A percentile compares a stretch with the other conserved stretches of the same genome.
Conservation (phyloP, 148 eudicot genomes). For the Rhododendron ovatum region DNA sequence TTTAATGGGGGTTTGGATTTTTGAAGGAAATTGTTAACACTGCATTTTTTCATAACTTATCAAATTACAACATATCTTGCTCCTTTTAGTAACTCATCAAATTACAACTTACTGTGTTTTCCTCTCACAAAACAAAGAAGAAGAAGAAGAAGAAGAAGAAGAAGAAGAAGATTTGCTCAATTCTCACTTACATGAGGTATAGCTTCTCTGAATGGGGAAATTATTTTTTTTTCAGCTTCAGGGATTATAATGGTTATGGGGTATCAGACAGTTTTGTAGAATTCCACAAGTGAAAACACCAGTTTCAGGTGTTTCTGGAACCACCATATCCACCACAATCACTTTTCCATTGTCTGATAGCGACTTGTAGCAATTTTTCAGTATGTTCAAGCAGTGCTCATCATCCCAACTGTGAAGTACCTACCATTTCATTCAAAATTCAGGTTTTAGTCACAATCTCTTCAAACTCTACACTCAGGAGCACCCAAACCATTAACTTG, state of each 20-base stretch:
- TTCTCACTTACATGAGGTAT: background rate
- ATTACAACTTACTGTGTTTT: background rate
- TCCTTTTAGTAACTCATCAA: background rate
- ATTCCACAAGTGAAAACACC: constrained; percentile 16
- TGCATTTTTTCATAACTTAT: background rate
- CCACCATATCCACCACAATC: constrained; percentile 27
- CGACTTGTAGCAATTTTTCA: constrained; percentile 35
- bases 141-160: background rate
- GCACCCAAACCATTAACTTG: background rate
- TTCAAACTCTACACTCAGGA: background rate
- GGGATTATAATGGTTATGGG: background rate
- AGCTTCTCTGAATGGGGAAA: background rate
- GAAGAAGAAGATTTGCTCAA: background rate
- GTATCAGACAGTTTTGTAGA: background rate
- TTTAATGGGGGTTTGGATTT: background rate
- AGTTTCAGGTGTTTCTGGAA: constrained; percentile 24
- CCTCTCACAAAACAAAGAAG: background rate
- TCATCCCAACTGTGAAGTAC: constrained; percentile 47
- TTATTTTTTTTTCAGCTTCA: background rate
- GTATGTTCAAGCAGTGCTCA: constrained; percentile 34
- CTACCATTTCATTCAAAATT: constrained; percentile 23
- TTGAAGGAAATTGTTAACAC: background rate
- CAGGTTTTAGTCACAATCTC: background rate
- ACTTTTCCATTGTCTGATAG: constrained; percentile 33
- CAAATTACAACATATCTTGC: background rate